Percentiles rank a stretch among this genome's conserved stretches.
phyloP scores from a whole-genome alignment of 139 green algal species.

The Penium margaritaceum region DNA sequence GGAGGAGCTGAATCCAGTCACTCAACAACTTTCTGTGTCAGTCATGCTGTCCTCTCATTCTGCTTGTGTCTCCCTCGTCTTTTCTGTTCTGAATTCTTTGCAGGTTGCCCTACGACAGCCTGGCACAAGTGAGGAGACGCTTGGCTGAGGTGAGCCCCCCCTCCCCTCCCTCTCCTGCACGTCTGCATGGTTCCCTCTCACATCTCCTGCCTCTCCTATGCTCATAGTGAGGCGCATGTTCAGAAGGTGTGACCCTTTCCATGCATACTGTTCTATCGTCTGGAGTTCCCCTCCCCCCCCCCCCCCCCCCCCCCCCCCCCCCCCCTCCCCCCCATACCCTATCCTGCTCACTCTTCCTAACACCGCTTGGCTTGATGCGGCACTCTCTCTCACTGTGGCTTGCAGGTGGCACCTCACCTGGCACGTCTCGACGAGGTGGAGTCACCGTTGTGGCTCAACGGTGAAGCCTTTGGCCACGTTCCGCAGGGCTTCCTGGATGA shows the following conservation, averaged over 20 bases:
- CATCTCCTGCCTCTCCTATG: neutral
- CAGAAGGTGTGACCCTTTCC: neutral
- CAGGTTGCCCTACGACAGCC: constrained; percentile 76
- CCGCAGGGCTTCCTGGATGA: constrained; percentile 7
- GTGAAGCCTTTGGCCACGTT: constrained; percentile 54
- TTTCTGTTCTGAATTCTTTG: neutral
- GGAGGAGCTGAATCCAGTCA: neutral
- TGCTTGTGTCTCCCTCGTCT: too few species aligned
- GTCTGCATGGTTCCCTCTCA: neutral
- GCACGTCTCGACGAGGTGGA: constrained; percentile 59
- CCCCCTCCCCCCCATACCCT: neutral
- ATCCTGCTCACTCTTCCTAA: neutral
- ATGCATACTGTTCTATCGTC: too few species aligned
- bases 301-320: neutral
- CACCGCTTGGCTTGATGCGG: neutral
- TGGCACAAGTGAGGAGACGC: constrained; percentile 61
- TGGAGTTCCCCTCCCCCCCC: too few species aligned
- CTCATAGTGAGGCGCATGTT: neutral
- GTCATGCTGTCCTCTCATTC: neutral
- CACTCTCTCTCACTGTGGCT: neutral
- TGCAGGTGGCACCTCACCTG: constrained; percentile 39
- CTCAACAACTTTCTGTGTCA: neutral
- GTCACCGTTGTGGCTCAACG: constrained; percentile 72
- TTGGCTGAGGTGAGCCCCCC: constrained; percentile 56
- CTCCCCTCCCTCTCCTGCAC: neutral